Base-by-base conservation (phyloP, 2,329 filamentous ascomycete species). In the Scedosporium aurantiacum region DNA sequence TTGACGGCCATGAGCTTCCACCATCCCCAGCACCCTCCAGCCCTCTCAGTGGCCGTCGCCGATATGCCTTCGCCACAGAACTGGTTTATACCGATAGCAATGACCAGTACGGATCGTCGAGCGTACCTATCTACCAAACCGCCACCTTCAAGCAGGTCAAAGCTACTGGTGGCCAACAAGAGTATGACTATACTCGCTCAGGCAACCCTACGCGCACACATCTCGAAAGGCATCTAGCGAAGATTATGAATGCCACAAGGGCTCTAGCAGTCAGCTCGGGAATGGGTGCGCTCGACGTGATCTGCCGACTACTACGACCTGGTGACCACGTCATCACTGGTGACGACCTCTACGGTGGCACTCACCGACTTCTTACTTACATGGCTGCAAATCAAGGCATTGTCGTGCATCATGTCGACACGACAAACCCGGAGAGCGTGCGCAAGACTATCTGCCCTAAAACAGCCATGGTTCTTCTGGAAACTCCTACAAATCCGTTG, bases 101-200 rank as follows among this genome's bases (percentile, higher is more conserved):
- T 75, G 94, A 99, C 75, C 94, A 99, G 78, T 97, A 97, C 79
- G 95, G 95, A 71, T 85, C 94, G 62, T 96, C 91, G 68, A 97
- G 92, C 74, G 88, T 96, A 68, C 94, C 94, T 60, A 97, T 99
- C 71, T 99, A 99, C 75, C 94, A 96, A 82, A 96, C 91, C 57
- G 95, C 94, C 57, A 99, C 94, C 43, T 99, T 99, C 81, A 99
- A 99, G 78, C 94, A 97, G 76, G 84, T 83, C 23, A 90, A 88
- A 18, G 88, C 89, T 64, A 81, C 76, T 55, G 91, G 90, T 63
- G 91, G 90, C 63, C 89, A 85, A 67, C 79, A 84, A 70, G 92
- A 97, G 75, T 99, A 97, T 75, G 94, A 99, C 78, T 99, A 99
- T 79, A 97, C 94, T 63, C 90, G 95, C 64, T 97, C 92, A 41